Base-by-base conservation (phyloP, 495 filamentous ascomycete species). In the Penicillium fimorum region DNA sequence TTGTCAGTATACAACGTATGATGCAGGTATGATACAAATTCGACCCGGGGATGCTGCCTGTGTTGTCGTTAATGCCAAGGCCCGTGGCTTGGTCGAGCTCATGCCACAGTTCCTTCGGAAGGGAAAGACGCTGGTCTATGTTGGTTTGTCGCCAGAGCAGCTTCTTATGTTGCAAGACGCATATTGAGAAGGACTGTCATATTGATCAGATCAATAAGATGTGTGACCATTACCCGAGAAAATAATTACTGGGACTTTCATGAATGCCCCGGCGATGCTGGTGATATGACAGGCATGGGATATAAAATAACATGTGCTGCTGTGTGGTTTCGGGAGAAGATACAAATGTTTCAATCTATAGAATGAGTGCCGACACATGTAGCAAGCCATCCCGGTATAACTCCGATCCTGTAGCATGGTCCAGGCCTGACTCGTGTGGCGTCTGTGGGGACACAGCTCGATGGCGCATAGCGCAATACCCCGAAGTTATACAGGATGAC, bases 151-250 rank as follows among this genome's bases (percentile, higher is more conserved):
- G 1, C 52, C 58, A 7, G 48, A 53, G 2, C 1, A 9, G 33
- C 1, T 27, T 41, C 41, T 60, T 7, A 7, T 27, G 25, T 27
- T 27, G 58, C 49, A 57, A 53, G 44, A 38, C 44, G 13, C 49
- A 61, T 22, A 61, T 61, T 40, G 58, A 57, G 38, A 57, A 61
- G 54, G 57, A 49, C 8, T 61, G 57, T 41, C 24, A 32, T 3
- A 53, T 57, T 44, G 49, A 57, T 10, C 44, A 56, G 47, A 60
- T 60, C 12, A 53, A 54, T 40, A 41, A 46, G 45, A 61, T 57
- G 43, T 61, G 13, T 54, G 49, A 57, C 25, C 49, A 50, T 42
- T 60, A 60, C 17, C 53, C 56, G 48, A 48, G 29, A n/a, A 60
- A 60, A 33, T 47, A 56, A 1, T 27, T 27, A 27, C 25, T 3